These are phyloP conservation scores for Lactarius deliciosus DNA, from an alignment of 768 basidiomycete genomes.

Conservation along the genomic window DNA sequence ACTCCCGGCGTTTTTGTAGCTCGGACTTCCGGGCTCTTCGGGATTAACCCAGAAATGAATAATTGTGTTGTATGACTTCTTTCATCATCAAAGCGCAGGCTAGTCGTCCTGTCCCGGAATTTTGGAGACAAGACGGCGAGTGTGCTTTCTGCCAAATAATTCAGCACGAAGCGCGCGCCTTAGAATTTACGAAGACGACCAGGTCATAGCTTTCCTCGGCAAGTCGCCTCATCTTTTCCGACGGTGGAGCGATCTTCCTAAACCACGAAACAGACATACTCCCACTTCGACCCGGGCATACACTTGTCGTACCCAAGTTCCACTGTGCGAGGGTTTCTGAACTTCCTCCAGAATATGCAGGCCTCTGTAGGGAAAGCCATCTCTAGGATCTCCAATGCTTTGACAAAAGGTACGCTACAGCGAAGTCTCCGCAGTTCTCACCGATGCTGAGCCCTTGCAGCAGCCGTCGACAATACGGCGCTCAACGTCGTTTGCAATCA, in stretches of 20 bases:
- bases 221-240: conserved; percentile 19
- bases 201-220: conserved; percentile 67
- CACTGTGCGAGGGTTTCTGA: conserved; percentile 66
- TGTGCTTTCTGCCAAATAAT: conserved; percentile 72
- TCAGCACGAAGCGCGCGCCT: conserved; percentile 46
- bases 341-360: conserved; percentile 57
- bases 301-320: conserved; percentile 66
- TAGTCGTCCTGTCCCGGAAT: conserved; percentile 43
- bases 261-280: conserved; percentile 51
- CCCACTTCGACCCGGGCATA: conserved; percentile 65
- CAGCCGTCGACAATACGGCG: conserved; percentile 62
- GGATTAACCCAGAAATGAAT: not conserved
- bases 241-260: not conserved
- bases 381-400: conserved; percentile 58
- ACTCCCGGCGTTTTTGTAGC: too few relatives aligned
- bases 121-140: conserved; percentile 50
- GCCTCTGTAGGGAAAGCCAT: conserved; percentile 58
- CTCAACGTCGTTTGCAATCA: conserved; percentile 80
- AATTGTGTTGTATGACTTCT: conserved; percentile 54
- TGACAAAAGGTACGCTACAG: conserved; percentile 52
- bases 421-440: not conserved
- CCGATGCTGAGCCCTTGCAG: not conserved
- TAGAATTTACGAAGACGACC: conserved; percentile 59
- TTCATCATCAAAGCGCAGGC: conserved; percentile 68
- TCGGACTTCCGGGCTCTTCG: not conserved